phyloP scores from a whole-genome alignment of 2,329 filamentous ascomycete species.

The Amauroascus niger region DNA sequence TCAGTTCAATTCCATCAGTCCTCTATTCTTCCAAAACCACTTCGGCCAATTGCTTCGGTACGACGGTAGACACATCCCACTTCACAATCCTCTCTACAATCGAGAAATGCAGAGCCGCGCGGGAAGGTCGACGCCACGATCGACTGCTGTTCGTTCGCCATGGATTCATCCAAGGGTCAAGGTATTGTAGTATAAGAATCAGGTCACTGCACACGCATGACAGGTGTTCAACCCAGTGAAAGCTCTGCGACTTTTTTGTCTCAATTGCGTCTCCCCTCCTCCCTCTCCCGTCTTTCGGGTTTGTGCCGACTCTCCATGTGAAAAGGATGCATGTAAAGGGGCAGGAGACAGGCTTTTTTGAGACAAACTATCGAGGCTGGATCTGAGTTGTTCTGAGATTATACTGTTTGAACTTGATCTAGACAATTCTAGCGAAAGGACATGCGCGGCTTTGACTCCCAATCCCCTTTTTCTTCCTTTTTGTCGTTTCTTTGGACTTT shows the following conservation, averaged over 20 bases:
- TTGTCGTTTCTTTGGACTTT: slow-evolving; percentile 16
- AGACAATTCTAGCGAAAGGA: slow-evolving; percentile 83
- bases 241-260: not conserved
- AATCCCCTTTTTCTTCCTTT: slow-evolving; percentile 30
- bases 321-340: not conserved
- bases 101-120: slow-evolving; percentile 3
- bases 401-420: slow-evolving; percentile 79
- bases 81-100: not conserved
- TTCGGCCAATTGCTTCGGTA: not conserved
- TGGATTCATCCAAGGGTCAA: slow-evolving; percentile 32
- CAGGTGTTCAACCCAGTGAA: slow-evolving; percentile 33
- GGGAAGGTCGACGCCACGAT: not conserved
- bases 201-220: slow-evolving; percentile 35
- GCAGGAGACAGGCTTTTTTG: not conserved
- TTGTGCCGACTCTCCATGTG: not conserved
- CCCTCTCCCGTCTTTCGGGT: not conserved
- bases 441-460: slow-evolving; percentile 58
- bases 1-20: not conserved
- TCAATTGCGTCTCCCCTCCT: not conserved
- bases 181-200: slow-evolving; percentile 34
- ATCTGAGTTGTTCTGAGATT: slow-evolving; percentile 52
- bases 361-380: slow-evolving; percentile 26
- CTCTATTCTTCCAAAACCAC: not conserved
- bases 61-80: not conserved
- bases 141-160: slow-evolving; percentile 16